Percentiles rank a stretch among this genome's conserved stretches.
These are phyloP conservation scores for Porogramme epimiltina DNA, from an alignment of 1,284 basidiomycete species.

Conservation along the genomic window DNA sequence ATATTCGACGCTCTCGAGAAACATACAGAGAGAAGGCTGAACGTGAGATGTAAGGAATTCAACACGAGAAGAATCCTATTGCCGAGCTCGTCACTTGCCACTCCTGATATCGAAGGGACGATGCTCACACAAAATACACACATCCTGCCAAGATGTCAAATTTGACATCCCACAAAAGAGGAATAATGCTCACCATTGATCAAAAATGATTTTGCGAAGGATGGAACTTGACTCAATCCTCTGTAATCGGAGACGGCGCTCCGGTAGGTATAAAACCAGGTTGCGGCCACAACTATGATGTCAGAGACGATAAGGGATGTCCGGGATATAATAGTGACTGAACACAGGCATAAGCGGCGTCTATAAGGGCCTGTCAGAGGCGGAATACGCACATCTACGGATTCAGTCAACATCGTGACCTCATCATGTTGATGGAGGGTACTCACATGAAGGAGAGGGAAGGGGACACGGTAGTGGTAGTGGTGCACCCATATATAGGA, in stretches of 20 bases:
- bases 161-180: no score
- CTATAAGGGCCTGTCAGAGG: neutral
- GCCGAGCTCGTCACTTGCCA: no score
- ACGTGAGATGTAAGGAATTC: neutral
- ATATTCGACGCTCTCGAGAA: neutral
- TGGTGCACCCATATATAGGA: neutral
- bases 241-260: neutral
- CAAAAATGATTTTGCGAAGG: neutral
- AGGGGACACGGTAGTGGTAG: neutral
- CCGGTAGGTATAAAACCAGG: neutral
- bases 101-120: no score
- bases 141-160: neutral
- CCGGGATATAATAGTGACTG: neutral
- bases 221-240: neutral
- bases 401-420: neutral
- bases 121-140: constrained; percentile 2
- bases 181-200: neutral
- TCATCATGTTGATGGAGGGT: no score
- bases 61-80: neutral
- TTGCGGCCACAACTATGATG: neutral
- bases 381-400: neutral
- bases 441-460: neutral
- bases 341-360: neutral
- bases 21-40: constrained; percentile 3
- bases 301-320: constrained; percentile 2